These are phyloP conservation scores for Hyphopichia homilentoma DNA, from an alignment of 805 yeast species.

Conservation along the genomic window DNA sequence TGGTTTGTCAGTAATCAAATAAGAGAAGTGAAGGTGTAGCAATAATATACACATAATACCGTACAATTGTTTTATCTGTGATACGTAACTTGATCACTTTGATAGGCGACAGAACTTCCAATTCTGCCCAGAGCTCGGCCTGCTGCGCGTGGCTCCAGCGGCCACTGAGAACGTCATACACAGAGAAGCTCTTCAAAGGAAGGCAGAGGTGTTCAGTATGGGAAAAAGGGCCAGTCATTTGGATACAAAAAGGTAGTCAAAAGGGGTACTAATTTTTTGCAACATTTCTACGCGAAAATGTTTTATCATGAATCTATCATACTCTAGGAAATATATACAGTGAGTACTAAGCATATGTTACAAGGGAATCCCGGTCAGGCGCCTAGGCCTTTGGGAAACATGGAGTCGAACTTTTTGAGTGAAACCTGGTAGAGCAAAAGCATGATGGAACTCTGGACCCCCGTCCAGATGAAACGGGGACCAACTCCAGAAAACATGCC, in stretches of 20 bases:
- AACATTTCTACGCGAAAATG: too few species aligned
- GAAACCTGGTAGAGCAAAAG: slow-evolving; percentile 79
- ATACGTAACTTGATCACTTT: not conserved
- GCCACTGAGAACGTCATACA: not conserved
- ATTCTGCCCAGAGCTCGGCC: not conserved
- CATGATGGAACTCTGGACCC: slow-evolving; percentile 93
- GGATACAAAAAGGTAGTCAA: too few species aligned
- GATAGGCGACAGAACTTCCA: not conserved
- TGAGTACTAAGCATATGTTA: too few species aligned
- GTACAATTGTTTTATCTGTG: not conserved
- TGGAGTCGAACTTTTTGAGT: slow-evolving; percentile 47
- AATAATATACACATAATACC: slow-evolving; percentile 2
- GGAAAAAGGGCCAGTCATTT: too few species aligned
- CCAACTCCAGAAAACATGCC: slow-evolving; percentile 95
- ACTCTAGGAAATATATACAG: too few species aligned
- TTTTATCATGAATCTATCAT: too few species aligned
- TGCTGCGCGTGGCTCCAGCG: not conserved
- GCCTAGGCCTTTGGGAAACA: too few species aligned
- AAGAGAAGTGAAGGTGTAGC: too few species aligned
- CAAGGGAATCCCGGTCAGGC: too few species aligned
- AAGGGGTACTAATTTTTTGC: too few species aligned
- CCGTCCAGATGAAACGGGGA: slow-evolving; percentile 95
- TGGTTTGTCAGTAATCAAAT: too few species aligned
- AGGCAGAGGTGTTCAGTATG: too few species aligned
- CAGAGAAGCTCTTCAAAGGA: slow-evolving; percentile 1